phyloP scores from a whole-genome alignment of 345 rosid species.

The Psidium friedrichsthalianum region DNA sequence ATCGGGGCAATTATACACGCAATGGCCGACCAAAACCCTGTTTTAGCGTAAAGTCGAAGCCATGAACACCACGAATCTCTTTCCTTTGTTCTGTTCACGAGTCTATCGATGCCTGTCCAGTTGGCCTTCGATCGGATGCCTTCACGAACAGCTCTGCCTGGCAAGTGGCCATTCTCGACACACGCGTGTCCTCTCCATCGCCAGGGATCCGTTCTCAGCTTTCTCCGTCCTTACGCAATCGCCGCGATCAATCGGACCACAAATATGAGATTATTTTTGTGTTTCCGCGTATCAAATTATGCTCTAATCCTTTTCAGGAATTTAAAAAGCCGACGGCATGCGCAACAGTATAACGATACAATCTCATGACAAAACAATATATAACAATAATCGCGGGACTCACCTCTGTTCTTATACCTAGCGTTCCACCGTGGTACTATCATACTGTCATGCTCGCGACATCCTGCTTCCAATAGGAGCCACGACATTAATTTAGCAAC shows the following conservation, averaged over 20 bases:
- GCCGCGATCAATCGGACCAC: background rate
- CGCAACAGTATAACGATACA: too few relatives aligned
- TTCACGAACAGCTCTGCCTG: background rate
- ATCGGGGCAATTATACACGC: background rate
- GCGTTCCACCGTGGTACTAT: too few relatives aligned
- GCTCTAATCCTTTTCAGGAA: background rate
- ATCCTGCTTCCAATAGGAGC: background rate
- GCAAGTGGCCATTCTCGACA: background rate
- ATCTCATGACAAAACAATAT: too few relatives aligned
- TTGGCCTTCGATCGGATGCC: background rate
- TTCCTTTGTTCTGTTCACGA: background rate
- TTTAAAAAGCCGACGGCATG: too few relatives aligned
- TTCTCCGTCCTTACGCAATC: background rate
- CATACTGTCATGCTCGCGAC: too few relatives aligned
- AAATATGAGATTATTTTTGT: background rate
- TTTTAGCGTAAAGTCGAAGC: background rate
- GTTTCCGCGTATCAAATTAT: background rate
- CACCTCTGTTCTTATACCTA: too few relatives aligned
- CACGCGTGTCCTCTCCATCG: background rate
- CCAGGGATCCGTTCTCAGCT: background rate
- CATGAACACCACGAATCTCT: background rate
- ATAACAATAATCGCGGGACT: too few relatives aligned
- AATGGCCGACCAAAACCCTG: background rate
- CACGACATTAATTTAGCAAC: background rate
- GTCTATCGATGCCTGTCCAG: background rate